Evolutionary conservation across 2,329 filamentous ascomycete species (phyloP).

Genomic region (Pestalotiopsis sp.): DNA sequence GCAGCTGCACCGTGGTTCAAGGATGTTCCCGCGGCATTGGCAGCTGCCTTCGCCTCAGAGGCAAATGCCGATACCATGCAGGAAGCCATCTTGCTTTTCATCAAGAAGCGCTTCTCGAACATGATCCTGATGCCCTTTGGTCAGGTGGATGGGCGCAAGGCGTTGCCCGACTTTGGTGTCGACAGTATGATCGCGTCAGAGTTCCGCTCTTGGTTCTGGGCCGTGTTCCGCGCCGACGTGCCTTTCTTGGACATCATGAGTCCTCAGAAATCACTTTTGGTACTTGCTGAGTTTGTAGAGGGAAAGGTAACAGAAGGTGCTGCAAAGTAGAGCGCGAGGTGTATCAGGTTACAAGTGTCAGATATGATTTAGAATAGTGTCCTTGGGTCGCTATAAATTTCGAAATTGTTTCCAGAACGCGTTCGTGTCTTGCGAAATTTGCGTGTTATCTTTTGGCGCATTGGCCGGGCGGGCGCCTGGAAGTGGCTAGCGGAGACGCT

Average conservation of each 20-base stretch:
- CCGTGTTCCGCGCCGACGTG: conserved; percentile 30
- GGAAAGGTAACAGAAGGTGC: background rate
- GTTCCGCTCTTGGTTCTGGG: conserved; percentile 33
- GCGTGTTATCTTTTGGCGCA: too few relatives aligned
- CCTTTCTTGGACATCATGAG: conserved; percentile 27
- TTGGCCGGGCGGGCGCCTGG: too few relatives aligned
- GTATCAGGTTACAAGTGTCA: too few relatives aligned
- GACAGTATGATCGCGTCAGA: conserved; percentile 38
- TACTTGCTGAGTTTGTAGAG: background rate
- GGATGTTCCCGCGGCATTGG: background rate
- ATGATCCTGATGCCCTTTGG: conserved; percentile 15
- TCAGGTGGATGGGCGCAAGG: conserved; percentile 15
- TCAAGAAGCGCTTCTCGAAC: conserved; percentile 15
- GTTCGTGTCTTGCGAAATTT: too few relatives aligned
- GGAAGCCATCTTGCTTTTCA: conserved; percentile 7
- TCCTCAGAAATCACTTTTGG: background rate
- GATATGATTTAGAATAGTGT: too few relatives aligned
- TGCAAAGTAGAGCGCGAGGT: too few relatives aligned
- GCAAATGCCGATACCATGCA: conserved; percentile 21
- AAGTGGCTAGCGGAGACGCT: too few relatives aligned
- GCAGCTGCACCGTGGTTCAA: background rate
- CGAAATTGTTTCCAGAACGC: too few relatives aligned
- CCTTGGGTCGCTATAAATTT: too few relatives aligned
- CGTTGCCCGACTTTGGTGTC: conserved; percentile 26
- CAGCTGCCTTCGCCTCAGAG: conserved; percentile 13